Evolutionary conservation across 805 yeast genomes (phyloP).

Genomic region (Wickerhamiella qilinensis): DNA sequence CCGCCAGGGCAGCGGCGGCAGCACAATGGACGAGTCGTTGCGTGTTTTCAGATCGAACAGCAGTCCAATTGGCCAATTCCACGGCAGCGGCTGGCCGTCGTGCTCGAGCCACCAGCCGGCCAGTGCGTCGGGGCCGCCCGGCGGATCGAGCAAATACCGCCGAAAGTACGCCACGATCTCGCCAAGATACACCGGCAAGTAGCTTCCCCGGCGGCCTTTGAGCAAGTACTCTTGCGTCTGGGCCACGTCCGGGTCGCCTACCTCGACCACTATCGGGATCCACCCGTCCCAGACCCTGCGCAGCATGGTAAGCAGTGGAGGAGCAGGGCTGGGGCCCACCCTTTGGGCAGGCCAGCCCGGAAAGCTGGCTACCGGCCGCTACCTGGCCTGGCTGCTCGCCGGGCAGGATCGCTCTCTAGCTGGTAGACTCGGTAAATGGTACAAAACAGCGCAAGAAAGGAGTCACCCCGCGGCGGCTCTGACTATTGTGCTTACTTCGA

Average conservation of each 20-base stretch:
- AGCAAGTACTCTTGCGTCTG: neutral
- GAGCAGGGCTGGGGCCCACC: too few species aligned
- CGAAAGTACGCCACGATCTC: conserved; percentile 9
- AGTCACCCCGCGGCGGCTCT: too few species aligned
- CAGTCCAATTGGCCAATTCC: conserved; percentile 14
- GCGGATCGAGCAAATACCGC: conserved; percentile 5
- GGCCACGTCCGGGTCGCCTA: conserved; percentile 3
- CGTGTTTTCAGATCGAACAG: conserved; percentile 7
- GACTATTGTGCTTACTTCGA: too few species aligned
- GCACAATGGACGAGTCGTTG: too few species aligned
- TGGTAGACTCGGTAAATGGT: too few species aligned
- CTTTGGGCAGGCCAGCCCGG: too few species aligned
- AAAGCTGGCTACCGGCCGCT: too few species aligned
- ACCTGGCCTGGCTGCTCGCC: too few species aligned
- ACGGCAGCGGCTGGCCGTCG: conserved; percentile 5
- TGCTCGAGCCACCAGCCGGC: conserved; percentile 10
- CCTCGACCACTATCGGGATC: conserved; percentile 5
- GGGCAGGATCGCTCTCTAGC: too few species aligned
- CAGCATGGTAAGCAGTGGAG: too few species aligned
- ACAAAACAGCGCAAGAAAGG: too few species aligned
- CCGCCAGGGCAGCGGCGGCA: conserved; percentile 29
- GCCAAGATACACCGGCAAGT: conserved; percentile 7
- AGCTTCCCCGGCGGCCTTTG: conserved; percentile 3
- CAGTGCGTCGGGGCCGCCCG: too few species aligned
- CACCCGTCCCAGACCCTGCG: conserved; percentile 4